These are phyloP conservation scores for Capronia epimyces DNA, from an alignment of 2,329 filamentous ascomycete species.

Conservation along the genomic window DNA sequence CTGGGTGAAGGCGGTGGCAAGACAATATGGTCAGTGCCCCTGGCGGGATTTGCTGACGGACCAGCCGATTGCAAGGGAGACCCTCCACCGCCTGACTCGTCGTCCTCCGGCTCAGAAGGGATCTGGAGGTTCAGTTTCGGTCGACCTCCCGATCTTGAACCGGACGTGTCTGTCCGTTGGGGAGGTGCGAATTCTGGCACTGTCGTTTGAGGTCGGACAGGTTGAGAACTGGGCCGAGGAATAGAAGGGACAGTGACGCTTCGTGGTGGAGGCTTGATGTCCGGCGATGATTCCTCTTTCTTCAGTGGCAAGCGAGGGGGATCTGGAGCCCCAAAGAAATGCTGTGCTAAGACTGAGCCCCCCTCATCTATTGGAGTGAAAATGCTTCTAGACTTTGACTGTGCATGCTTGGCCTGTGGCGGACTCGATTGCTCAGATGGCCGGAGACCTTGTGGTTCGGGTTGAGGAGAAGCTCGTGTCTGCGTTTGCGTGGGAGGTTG, in stretches of 20 bases:
- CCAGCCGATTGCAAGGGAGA: constrained; percentile 55
- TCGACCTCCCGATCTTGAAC: constrained; percentile 60
- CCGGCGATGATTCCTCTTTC: constrained; percentile 55
- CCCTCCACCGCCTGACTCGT: constrained; percentile 65
- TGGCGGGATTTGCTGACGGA: constrained; percentile 25
- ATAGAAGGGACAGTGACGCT: constrained; percentile 17
- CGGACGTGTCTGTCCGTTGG: constrained; percentile 62
- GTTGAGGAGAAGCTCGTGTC: constrained; percentile 34
- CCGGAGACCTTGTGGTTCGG: constrained; percentile 35
- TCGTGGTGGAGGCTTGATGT: constrained; percentile 49
- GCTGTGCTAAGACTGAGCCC: constrained; percentile 78
- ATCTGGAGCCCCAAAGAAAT: constrained; percentile 61
- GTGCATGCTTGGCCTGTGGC: constrained; percentile 57
- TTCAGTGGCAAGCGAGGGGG: constrained; percentile 41
- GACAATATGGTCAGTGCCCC: constrained; percentile 57
- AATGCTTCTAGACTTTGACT: constrained; percentile 76
- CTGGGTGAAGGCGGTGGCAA: constrained; percentile 90
- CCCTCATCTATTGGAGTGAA: constrained; percentile 97
- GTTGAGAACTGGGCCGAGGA: constrained; percentile 45
- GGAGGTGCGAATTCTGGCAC: constrained; percentile 67
- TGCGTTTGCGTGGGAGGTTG: constrained; percentile 53
- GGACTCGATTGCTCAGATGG: constrained; percentile 39
- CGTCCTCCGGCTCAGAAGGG: constrained; percentile 80
- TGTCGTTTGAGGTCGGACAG: constrained; percentile 46
- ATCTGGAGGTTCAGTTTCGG: constrained; percentile 91